These are phyloP conservation scores for Setaria viridis DNA, from an alignment of 202 grass and related monocot genomes.

Conservation along the genomic window DNA sequence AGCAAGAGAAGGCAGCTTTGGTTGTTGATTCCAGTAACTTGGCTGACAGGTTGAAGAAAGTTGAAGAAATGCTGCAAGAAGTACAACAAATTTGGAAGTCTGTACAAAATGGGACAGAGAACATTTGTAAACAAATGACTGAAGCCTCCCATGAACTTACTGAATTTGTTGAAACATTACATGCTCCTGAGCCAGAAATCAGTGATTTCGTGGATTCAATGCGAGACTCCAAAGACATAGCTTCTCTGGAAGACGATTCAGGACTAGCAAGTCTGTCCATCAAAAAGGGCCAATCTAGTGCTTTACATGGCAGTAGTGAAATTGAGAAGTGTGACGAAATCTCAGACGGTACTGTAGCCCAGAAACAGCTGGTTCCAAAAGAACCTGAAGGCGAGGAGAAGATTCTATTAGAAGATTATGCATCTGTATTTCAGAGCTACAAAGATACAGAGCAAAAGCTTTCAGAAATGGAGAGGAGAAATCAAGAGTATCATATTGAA, in stretches of 20 bases:
- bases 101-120: slow-evolving; percentile 48
- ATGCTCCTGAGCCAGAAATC: slow-evolving; percentile 48
- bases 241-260: slow-evolving; percentile 35
- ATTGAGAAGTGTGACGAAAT: slow-evolving; percentile 42
- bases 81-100: slow-evolving; percentile 60
- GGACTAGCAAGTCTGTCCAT: background rate
- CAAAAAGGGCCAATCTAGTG: slow-evolving; percentile 13
- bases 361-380: slow-evolving; percentile 46
- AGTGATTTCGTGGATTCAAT: slow-evolving; percentile 27
- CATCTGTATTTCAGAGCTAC: slow-evolving; percentile 61
- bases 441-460: slow-evolving; percentile 75
- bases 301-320: slow-evolving; percentile 10
- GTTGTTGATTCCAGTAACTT: slow-evolving; percentile 57
- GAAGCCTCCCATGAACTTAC: slow-evolving; percentile 64
- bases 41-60: slow-evolving; percentile 68
- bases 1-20: slow-evolving; percentile 62
- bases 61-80: slow-evolving; percentile 63
- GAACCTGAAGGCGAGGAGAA: slow-evolving; percentile 62
- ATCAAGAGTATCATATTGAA: slow-evolving; percentile 61
- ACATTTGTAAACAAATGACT: slow-evolving; percentile 63
- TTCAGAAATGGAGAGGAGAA: slow-evolving; percentile 70
- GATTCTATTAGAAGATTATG: slow-evolving; percentile 56
- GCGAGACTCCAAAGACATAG: background rate
- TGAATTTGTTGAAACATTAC: slow-evolving; percentile 61
- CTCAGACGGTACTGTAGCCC: slow-evolving; percentile 29